Percentiles rank a stretch among this genome's conserved stretches.
Evolutionary conservation across 208 protist genomes (phyloP).

Genomic region (Leishmania tarentolae): DNA sequence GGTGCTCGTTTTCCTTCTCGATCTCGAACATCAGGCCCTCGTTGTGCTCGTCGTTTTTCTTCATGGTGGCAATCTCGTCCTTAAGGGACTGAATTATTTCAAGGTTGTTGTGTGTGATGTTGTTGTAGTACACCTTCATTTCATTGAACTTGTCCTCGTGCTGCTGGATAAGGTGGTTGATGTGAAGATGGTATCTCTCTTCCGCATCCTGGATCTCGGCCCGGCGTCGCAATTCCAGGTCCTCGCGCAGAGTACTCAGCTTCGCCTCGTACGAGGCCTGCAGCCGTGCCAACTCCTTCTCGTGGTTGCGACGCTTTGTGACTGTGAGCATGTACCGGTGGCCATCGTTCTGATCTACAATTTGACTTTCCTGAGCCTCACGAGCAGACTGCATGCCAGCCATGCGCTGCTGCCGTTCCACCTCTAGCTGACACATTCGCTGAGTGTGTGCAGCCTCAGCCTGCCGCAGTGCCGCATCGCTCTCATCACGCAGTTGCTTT

Average conservation of each 20-base stretch:
- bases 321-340: conserved; percentile 89
- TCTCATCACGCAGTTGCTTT: conserved; percentile 89
- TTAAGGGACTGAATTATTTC: conserved; percentile 98
- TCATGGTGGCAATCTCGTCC: conserved; percentile 95
- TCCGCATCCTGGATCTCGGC: conserved; percentile 96
- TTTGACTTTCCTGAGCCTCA: conserved; percentile 77
- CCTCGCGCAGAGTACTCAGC: conserved; percentile 83
- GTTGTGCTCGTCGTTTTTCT: conserved; percentile 94
- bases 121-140: conserved; percentile 98
- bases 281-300: conserved; percentile 83
- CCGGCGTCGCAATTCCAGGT: conserved; percentile 92
- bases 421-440: conserved; percentile 70
- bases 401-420: conserved; percentile 57
- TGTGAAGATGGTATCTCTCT: conserved; percentile 96
- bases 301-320: conserved; percentile 88
- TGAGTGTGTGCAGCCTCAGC: conserved; percentile 80
- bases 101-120: conserved; percentile 98
- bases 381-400: conserved; percentile 63
- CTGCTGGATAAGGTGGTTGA: conserved; percentile 95
- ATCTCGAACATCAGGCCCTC: conserved; percentile 98
- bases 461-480: conserved; percentile 87
- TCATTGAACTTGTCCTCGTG: conserved; percentile 96
- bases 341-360: conserved; percentile 86
- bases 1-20: conserved; percentile 95
- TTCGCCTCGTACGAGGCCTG: conserved; percentile 92